Percentiles rank a stretch among this genome's conserved stretches.
Evolutionary conservation across 1,139 yeast genomes (phyloP).

Genomic region (Saccharomyces hybrid): DNA sequence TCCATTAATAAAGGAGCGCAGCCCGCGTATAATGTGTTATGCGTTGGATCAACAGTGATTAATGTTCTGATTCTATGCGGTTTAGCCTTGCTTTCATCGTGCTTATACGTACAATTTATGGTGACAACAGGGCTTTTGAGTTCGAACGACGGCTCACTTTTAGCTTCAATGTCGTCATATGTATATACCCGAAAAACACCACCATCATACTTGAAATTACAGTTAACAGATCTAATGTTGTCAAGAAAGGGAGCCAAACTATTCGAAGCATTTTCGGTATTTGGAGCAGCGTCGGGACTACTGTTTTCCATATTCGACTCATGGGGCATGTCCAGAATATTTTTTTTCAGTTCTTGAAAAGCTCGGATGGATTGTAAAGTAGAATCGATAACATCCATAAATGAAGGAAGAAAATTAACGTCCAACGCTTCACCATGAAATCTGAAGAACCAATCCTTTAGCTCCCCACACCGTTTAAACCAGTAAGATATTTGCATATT

Average conservation of each 20-base stretch:
- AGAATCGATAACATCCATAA: conserved; percentile 43
- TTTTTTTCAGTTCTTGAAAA: conserved; percentile 32
- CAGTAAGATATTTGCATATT: conserved; percentile 54
- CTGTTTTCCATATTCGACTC: conserved; percentile 6
- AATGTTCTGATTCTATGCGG: conserved; percentile 27
- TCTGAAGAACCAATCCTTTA: conserved; percentile 37
- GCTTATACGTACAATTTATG: conserved; percentile 43
- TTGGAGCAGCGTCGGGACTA: conserved; percentile 14
- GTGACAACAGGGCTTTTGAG: conserved; percentile 74
- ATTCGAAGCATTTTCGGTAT: not conserved
- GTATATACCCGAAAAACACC: conserved; percentile 49
- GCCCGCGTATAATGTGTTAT: conserved; percentile 58
- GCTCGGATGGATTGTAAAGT: conserved; percentile 39
- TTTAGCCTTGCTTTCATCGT: conserved; percentile 26
- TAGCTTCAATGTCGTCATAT: conserved; percentile 38
- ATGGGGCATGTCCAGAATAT: conserved; percentile 3
- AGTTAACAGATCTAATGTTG: conserved; percentile 40
- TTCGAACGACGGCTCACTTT: conserved; percentile 48
- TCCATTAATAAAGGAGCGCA: conserved; percentile 75
- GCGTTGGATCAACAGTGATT: conserved; percentile 44
- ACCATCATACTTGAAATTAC: conserved; percentile 57
- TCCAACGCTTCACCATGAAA: conserved; percentile 64
- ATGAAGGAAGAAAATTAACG: conserved; percentile 50
- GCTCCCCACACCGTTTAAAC: conserved; percentile 33
- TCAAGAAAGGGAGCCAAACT: conserved; percentile 27